Evolutionary conservation across 1,284 basidiomycete genomes (phyloP).

Genomic region (Pterulicium gracile): DNA sequence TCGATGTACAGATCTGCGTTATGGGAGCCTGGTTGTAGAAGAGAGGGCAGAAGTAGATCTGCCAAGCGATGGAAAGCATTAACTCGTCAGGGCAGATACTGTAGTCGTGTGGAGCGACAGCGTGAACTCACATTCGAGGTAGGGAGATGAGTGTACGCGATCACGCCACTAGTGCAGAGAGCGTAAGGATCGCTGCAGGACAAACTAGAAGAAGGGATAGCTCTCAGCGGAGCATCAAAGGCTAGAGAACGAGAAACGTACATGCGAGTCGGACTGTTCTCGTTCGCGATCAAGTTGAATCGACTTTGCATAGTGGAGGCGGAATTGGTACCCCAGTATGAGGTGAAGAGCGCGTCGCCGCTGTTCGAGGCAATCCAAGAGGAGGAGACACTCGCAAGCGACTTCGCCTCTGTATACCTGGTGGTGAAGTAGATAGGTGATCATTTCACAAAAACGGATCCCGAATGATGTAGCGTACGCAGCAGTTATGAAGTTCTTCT

Average conservation of each 20-base stretch:
- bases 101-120: too few species aligned
- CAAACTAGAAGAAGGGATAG: constrained; percentile 14
- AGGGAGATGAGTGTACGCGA: constrained; percentile 26
- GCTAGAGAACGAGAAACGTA: constrained; percentile 11
- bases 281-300: constrained; percentile 21
- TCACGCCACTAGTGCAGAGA: constrained; percentile 24
- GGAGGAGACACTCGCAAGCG: constrained; percentile 18
- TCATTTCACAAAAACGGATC: neutral
- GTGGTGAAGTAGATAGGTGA: too few species aligned
- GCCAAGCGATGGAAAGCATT: neutral
- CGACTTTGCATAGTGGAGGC: constrained; percentile 20
- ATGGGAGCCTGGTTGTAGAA: constrained; percentile 13
- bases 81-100: neutral
- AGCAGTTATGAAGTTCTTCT: constrained; percentile 22
- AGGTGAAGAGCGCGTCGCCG: constrained; percentile 18
- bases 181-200: constrained; percentile 22
- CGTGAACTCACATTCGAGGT: constrained; percentile 23
- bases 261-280: constrained; percentile 23
- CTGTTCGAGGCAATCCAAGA: constrained; percentile 22
- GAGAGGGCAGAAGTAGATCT: constrained; percentile 15
- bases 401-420: constrained; percentile 25
- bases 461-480: constrained; percentile 13
- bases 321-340: constrained; percentile 22
- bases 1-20: constrained; percentile 11
- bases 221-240: neutral